Evolutionary conservation across 1,284 basidiomycete species (phyloP).

Genomic region (Tilletia caries): DNA sequence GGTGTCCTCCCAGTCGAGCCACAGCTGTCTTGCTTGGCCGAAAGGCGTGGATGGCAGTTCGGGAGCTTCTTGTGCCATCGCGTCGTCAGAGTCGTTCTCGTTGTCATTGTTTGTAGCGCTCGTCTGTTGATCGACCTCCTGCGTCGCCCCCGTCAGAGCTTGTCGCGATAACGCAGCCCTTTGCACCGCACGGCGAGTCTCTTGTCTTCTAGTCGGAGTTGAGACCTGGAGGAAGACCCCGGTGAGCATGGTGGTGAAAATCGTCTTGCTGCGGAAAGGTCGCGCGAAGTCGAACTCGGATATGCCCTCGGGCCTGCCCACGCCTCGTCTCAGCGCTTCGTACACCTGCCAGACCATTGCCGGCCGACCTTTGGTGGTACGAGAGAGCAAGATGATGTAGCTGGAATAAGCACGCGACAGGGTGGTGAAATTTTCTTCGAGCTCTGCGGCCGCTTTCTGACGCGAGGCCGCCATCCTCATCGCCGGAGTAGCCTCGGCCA

Average conservation of each 20-base stretch:
- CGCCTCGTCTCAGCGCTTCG: not conserved
- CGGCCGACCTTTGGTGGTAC: not conserved
- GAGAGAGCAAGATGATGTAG: not conserved
- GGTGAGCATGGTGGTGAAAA: conserved; percentile 6
- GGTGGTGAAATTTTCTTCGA: not conserved
- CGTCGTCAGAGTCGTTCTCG: not conserved
- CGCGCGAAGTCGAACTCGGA: not conserved
- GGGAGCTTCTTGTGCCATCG: not conserved
- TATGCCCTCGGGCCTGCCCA: not conserved
- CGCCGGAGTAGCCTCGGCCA: not conserved
- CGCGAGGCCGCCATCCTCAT: not conserved
- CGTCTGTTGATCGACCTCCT: not conserved
- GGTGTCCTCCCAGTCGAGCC: conserved; percentile 7
- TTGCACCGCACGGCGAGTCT: not conserved
- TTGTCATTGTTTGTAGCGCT: not conserved
- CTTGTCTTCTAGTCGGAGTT: not conserved
- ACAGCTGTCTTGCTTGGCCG: conserved; percentile 3
- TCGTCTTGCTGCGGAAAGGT: not conserved
- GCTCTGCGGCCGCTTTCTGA: not conserved
- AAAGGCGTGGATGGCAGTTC: not conserved
- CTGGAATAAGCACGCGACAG: not conserved
- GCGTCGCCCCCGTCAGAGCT: not conserved
- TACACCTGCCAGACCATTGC: not conserved
- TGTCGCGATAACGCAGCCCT: not conserved
- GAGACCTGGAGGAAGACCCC: not conserved